Conservation (phyloP, 2,329 filamentous ascomycete species). For the Ceratocystis destructans region DNA sequence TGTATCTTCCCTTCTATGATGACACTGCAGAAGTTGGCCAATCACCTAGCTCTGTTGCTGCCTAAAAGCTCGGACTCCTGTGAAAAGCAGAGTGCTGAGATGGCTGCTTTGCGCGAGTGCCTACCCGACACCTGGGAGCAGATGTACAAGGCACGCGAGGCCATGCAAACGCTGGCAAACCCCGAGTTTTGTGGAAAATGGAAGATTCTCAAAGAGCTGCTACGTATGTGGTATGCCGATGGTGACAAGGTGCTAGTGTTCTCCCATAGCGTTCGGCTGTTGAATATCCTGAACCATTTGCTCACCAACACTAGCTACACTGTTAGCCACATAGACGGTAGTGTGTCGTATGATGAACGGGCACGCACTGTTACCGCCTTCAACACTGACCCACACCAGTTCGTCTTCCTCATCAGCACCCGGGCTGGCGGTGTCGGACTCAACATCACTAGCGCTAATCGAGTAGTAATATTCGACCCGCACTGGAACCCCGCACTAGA, state of each 20-base stretch:
- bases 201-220: slow-evolving; percentile 74
- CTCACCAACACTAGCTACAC: slow-evolving; percentile 84
- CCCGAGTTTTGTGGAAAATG: slow-evolving; percentile 94
- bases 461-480: slow-evolving; percentile 91
- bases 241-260: slow-evolving; percentile 94
- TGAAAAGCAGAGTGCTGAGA: slow-evolving; percentile 66
- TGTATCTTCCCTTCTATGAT: slow-evolving; percentile 77
- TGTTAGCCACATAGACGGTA: slow-evolving; percentile 79
- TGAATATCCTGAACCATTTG: slow-evolving; percentile 71
- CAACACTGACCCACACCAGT: slow-evolving; percentile 74
- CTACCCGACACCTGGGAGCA: slow-evolving; percentile 58
- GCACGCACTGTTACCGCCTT: slow-evolving; percentile 75
- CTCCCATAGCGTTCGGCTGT: slow-evolving; percentile 74
- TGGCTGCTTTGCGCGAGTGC: slow-evolving; percentile 55
- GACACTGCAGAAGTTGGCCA: slow-evolving; percentile 74
- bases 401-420: slow-evolving; percentile 92
- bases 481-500: slow-evolving; percentile 97
- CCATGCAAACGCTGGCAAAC: slow-evolving; percentile 66
- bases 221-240: slow-evolving; percentile 78
- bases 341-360: slow-evolving; percentile 69
- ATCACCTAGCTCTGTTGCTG: slow-evolving; percentile 80
- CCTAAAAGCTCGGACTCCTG: slow-evolving; percentile 48
- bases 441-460: slow-evolving; percentile 95
- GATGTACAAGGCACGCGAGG: slow-evolving; percentile 61
- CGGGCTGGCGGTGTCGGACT: slow-evolving; percentile 85